These are phyloP conservation scores for Macrophomina pseudophaseolina DNA, from an alignment of 2,329 filamentous ascomycete species.

Conservation along the genomic window DNA sequence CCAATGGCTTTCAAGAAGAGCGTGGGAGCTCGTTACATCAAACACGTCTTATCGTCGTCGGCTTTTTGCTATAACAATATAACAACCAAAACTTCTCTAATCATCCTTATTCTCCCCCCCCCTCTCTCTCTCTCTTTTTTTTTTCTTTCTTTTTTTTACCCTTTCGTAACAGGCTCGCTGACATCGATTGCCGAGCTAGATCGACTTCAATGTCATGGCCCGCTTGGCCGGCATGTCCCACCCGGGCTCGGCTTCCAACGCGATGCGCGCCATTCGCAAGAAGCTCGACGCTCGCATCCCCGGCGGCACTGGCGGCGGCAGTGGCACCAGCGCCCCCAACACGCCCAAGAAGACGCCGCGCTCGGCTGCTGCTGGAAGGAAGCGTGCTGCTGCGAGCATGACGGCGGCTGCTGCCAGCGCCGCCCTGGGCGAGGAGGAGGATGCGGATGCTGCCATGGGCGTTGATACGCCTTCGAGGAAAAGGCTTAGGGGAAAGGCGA, in stretches of 20 bases:
- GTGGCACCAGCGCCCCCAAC: slow-evolving; percentile 1
- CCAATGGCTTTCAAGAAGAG: too few relatives aligned
- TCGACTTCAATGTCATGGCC: slow-evolving; percentile 46
- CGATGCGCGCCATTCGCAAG: slow-evolving; percentile 42
- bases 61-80: too few relatives aligned
- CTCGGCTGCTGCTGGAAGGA: neutral
- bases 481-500: neutral
- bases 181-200: slow-evolving; percentile 29
- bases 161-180: neutral
- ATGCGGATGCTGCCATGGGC: neutral
- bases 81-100: too few relatives aligned
- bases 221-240: slow-evolving; percentile 43
- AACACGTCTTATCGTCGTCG: too few relatives aligned
- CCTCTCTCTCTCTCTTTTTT: too few relatives aligned
- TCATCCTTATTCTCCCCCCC: too few relatives aligned
- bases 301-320: neutral
- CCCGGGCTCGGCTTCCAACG: slow-evolving; percentile 44
- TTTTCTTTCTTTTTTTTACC: neutral
- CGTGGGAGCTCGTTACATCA: too few relatives aligned
- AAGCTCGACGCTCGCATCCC: slow-evolving; percentile 35
- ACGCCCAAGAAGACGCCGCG: slow-evolving; percentile 9
- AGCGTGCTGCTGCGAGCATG: neutral
- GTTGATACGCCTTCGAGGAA: slow-evolving; percentile 1
- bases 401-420: neutral
- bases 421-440: neutral